A percentile compares a stretch with the other conserved stretches of the same genome.
Evolutionary conservation across 2,329 filamentous ascomycete species (phyloP).

Genomic region (Fusarium beomiforme): DNA sequence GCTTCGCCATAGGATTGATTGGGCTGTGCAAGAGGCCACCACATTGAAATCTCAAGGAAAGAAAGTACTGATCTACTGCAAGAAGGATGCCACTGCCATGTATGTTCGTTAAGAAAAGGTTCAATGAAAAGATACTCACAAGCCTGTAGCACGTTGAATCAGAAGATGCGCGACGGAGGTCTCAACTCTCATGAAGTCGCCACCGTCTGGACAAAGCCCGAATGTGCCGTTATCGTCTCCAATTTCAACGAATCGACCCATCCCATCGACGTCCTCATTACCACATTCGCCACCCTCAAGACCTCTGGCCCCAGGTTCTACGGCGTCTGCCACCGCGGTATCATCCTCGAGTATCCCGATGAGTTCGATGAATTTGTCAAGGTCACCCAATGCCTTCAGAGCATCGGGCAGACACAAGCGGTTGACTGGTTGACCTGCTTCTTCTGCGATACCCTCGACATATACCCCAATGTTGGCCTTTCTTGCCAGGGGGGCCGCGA

Average conservation of each 20-base stretch:
- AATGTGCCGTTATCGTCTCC: fast-evolving
- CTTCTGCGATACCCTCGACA: neutral
- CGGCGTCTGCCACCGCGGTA: neutral
- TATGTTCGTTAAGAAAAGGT: neutral
- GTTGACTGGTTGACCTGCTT: neutral
- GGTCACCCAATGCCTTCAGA: neutral
- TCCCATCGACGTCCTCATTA: neutral
- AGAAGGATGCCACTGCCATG: neutral
- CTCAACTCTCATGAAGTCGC: neutral
- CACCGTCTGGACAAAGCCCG: neutral
- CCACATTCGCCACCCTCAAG: neutral
- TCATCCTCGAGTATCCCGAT: neutral
- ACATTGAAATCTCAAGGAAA: neutral
- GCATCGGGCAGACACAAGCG: neutral
- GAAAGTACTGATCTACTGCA: neutral
- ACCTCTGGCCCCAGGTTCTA: neutral
- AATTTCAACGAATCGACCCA: neutral
- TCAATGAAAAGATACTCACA: neutral
- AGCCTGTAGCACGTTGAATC: neutral
- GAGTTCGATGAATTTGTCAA: neutral
- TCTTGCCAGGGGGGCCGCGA: neutral
- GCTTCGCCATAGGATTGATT: neutral
- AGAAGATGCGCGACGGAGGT: neutral
- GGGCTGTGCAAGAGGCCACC: neutral
- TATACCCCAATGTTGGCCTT: too few relatives aligned